Evolutionary conservation across 306 rosid species (phyloP), one percentile per base, ranked within the genome.

Genomic region (Lithocarpus polystachyus): DNA sequence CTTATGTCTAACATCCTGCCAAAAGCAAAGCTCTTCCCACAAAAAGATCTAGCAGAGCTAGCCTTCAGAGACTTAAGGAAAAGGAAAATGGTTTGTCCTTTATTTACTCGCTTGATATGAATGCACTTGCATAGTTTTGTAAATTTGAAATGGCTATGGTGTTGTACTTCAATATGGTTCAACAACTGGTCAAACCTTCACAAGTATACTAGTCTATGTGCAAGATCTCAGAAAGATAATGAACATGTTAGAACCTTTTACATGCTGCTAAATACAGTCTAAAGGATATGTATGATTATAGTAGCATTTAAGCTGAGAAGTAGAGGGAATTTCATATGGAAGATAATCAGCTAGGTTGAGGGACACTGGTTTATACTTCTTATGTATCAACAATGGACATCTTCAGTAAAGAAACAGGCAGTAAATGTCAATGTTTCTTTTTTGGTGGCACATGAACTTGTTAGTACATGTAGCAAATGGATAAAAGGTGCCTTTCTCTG

Each of bases 21-120:
- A 19, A 89, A 89, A 77, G 95, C 94, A 76, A 95, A 95, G 80
- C 96, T 95, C 84, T 56, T 91, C 37, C 97, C 97, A 0, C 72
- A 82, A 65, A 77, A 82, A 71, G 99, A 95, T 76, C 81, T 89
- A 53, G 88, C 89, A 17, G 87, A 73, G 79, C 87, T 92, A 35
- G 87, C 88, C 56, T 83, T 95, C 83, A 83, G 97, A 85, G 99
- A 95, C 15, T 82, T 75, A 5, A 74, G 86, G 83, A 95, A 95
- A 84, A 88, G 97, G 86, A 83, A 92, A 85, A 75, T 95, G 97
- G 98, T 92, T 79, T 24, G 95, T 84, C 54, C 59, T 81, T 73
- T 22, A 20, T 82, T 78, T 61, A 68, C 22, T 72, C 55, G 71
- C 52, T 15, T 48, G 19, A 19, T 11, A 22, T n/a, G 53, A 64